These are phyloP conservation scores for Colletotrichum truncatum DNA, from an alignment of 2,329 filamentous ascomycete genomes.

Conservation along the genomic window DNA sequence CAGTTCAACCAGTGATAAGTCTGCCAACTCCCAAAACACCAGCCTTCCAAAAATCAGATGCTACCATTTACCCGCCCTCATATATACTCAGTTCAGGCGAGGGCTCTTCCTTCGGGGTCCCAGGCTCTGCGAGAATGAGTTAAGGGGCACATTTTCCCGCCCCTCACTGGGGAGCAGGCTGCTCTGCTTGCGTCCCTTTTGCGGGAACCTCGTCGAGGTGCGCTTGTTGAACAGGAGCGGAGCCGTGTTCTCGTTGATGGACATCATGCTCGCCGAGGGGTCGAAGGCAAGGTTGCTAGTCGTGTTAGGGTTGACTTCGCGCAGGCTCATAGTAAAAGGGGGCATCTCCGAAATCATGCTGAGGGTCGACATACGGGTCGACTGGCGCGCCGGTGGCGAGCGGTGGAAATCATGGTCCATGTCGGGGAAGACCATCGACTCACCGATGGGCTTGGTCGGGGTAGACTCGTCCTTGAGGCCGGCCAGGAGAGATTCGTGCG, in stretches of 20 bases:
- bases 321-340: slow-evolving; percentile 55
- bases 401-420: slow-evolving; percentile 36
- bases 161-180: slow-evolving; percentile 50
- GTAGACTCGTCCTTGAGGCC: slow-evolving; percentile 47
- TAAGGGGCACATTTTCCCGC: slow-evolving; percentile 59
- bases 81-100: slow-evolving; percentile 47
- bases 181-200: slow-evolving; percentile 45
- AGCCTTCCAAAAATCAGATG: neutral
- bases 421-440: slow-evolving; percentile 51
- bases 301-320: slow-evolving; percentile 60
- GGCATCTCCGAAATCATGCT: slow-evolving; percentile 30
- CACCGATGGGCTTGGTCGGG: slow-evolving; percentile 19
- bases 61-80: neutral
- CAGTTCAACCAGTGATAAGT: slow-evolving; percentile 5
- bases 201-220: slow-evolving; percentile 43
- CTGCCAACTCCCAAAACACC: neutral
- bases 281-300: slow-evolving; percentile 55
- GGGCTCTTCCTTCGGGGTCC: slow-evolving; percentile 63
- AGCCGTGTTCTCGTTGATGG: slow-evolving; percentile 52
- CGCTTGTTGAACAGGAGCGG: slow-evolving; percentile 55
- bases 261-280: slow-evolving; percentile 50
- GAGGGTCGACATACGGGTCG: slow-evolving; percentile 28
- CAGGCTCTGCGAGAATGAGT: slow-evolving; percentile 54
- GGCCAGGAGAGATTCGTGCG: slow-evolving; percentile 55
- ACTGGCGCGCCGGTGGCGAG: slow-evolving; percentile 21